Conservation (phyloP, 1,139 yeast species). For the Tardiomyces digboiensis region DNA sequence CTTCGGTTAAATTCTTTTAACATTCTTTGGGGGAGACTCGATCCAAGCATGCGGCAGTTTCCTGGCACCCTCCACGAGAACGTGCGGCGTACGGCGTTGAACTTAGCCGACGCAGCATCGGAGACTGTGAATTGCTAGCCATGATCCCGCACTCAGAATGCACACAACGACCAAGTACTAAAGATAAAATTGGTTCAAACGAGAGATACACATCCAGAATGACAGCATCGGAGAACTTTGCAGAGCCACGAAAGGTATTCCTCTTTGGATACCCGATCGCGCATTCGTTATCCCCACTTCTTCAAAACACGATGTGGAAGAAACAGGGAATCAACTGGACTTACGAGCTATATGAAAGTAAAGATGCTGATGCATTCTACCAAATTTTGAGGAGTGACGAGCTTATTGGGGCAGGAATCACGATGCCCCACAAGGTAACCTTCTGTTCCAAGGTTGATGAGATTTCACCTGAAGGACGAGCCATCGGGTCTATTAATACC, state of each 20-base stretch:
- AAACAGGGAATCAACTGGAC: constrained; percentile 69
- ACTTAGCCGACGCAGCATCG: too few relatives aligned
- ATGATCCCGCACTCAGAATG: too few relatives aligned
- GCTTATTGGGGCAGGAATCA: constrained; percentile 87
- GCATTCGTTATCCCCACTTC: constrained; percentile 81
- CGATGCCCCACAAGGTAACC: constrained; percentile 82
- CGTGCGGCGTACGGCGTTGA: too few relatives aligned
- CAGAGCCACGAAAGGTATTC: background rate
- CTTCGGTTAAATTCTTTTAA: too few relatives aligned
- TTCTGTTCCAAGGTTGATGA: constrained; percentile 57
- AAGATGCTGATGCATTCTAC: constrained; percentile 36
- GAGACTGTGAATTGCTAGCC: too few relatives aligned
- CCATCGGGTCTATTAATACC: constrained; percentile 95
- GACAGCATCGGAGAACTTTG: background rate
- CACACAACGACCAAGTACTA: too few relatives aligned
- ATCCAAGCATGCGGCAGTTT: too few relatives aligned
- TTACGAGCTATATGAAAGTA: constrained; percentile 62
- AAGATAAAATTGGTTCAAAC: too few relatives aligned
- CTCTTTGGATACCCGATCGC: constrained; percentile 73
- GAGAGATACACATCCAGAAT: background rate
- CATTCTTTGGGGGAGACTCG: too few relatives aligned
- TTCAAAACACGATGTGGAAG: constrained; percentile 72
- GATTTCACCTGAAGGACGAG: constrained; percentile 53
- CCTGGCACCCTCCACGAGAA: too few relatives aligned
- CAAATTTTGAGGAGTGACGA: constrained; percentile 36